phyloP scores from a whole-genome alignment of 805 yeast genomes.

The Metschnikowia shivogae region DNA sequence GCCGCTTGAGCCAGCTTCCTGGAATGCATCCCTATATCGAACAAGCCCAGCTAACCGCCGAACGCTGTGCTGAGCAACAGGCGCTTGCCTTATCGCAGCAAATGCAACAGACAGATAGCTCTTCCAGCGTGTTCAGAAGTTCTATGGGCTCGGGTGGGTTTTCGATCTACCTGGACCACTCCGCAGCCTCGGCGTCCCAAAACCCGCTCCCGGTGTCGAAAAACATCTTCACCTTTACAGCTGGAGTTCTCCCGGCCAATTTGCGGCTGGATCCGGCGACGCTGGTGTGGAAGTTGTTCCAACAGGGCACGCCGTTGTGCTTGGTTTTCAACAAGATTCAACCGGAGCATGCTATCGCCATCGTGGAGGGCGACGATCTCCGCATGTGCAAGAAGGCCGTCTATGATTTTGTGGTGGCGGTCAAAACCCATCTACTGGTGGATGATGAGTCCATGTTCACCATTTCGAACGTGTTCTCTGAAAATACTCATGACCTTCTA shows the following conservation, averaged over 20 bases:
- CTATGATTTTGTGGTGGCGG: slow-evolving; percentile 84
- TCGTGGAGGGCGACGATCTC: slow-evolving; percentile 73
- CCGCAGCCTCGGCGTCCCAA: slow-evolving; percentile 17
- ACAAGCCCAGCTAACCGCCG: slow-evolving; percentile 62
- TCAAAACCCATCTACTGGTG: slow-evolving; percentile 68
- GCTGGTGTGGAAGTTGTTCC: slow-evolving; percentile 80
- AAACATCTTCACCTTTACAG: slow-evolving; percentile 58
- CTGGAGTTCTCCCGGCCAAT: slow-evolving; percentile 73
- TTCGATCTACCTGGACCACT: slow-evolving; percentile 33
- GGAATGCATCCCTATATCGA: slow-evolving; percentile 67
- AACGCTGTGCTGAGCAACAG: slow-evolving; percentile 68
- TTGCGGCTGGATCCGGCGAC: slow-evolving; percentile 88
- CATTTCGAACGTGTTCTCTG: slow-evolving; percentile 82
- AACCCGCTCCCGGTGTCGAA: slow-evolving; percentile 24
- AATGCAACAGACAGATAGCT: slow-evolving; percentile 23
- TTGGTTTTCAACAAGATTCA: slow-evolving; percentile 68
- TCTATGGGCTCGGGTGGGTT: slow-evolving; percentile 33
- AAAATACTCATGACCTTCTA: slow-evolving; percentile 71
- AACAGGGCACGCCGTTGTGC: slow-evolving; percentile 90
- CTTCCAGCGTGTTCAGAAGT: slow-evolving; percentile 27
- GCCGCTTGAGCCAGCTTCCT: slow-evolving; percentile 53
- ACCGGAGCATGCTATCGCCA: slow-evolving; percentile 47
- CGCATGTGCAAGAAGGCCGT: slow-evolving; percentile 84
- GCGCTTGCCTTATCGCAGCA: slow-evolving; percentile 48
- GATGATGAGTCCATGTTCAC: slow-evolving; percentile 84